Evolutionary conservation across 208 protist species (phyloP).

Genomic region (Acanthamoeba sp.): DNA sequence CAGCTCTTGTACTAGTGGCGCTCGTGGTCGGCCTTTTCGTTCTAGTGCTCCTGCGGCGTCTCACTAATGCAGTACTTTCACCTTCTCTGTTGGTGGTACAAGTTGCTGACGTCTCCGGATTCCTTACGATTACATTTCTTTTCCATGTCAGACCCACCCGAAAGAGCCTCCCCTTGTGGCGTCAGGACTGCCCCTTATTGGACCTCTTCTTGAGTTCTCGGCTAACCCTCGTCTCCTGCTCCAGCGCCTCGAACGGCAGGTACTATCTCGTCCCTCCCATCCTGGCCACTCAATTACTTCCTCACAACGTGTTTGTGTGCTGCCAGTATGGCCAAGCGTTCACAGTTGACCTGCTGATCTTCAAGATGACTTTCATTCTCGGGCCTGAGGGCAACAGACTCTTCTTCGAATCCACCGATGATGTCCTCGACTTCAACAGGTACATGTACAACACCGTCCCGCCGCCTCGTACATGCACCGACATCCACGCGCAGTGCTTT

Average conservation of each 20-base stretch:
- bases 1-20: background rate
- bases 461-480: background rate
- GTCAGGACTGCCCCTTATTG: slow-evolving; percentile 12
- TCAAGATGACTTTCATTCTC: slow-evolving; percentile 30
- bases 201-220: background rate
- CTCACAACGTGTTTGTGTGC: background rate
- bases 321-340: slow-evolving; percentile 64
- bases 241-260: background rate
- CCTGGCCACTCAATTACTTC: background rate
- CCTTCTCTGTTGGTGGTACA: too few relatives aligned
- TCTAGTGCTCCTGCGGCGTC: background rate
- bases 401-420: slow-evolving; percentile 61
- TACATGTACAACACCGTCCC: background rate
- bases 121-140: too few relatives aligned
- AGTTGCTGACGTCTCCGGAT: too few relatives aligned
- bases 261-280: too few relatives aligned
- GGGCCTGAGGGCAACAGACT: slow-evolving; percentile 36
- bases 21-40: background rate
- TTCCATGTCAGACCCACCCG: background rate
- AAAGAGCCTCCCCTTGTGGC: slow-evolving; percentile 1
- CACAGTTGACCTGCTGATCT: slow-evolving; percentile 16
- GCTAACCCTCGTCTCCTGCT: background rate
- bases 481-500: background rate
- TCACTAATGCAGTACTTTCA: background rate
- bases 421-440: slow-evolving; percentile 25